Evolutionary conservation across 306 rosid species (phyloP), one percentile per base, ranked within the genome.

Genomic region (Datisca glomerata): DNA sequence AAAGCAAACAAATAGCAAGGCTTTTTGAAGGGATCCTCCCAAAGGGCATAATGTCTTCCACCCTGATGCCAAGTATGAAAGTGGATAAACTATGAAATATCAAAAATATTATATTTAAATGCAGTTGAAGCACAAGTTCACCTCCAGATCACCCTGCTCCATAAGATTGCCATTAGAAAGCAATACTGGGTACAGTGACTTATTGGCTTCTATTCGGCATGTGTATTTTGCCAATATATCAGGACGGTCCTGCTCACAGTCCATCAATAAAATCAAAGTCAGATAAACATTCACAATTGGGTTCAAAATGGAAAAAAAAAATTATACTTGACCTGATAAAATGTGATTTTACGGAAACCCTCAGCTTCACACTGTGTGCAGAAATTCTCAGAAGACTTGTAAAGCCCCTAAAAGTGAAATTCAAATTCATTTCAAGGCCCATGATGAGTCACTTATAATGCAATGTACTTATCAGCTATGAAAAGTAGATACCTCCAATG

Each of bases 291-390:
- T n/a, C n/a, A n/a, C n/a, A n/a, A 22, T 51, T 25, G 17, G 13
- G 18, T 22, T 24, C 19, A 38, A 9, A 4, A 6, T 10, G 7
- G 25, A 19, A 20, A 14, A 19, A 35, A 14, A 24, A 5, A 27
- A 29, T 24, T 41, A 15, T 36, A 14, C 4, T 33, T 21, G 18
- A 53, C 98, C 95, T 89, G 96, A 67, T 75, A 84, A 61, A 64
- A 89, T 20, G 96, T 89, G 61, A 89, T 84, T 51, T 89, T 89
- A 46, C 92, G 95, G 64, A 89, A 89, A 47, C 98, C 98, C 65
- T 89, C 98, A 25, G 98, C 98, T 71, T 89, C 98, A 62, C 98
- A 89, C 61, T 89, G 98, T 35, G 98, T 89, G 56, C 93, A 89
- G 78, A 89, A 84, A 71, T 80, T 89, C 48, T 92, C 93, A 52